phyloP scores from a whole-genome alignment of 75 land plant genomes.

The Pinus tabuliformis region DNA sequence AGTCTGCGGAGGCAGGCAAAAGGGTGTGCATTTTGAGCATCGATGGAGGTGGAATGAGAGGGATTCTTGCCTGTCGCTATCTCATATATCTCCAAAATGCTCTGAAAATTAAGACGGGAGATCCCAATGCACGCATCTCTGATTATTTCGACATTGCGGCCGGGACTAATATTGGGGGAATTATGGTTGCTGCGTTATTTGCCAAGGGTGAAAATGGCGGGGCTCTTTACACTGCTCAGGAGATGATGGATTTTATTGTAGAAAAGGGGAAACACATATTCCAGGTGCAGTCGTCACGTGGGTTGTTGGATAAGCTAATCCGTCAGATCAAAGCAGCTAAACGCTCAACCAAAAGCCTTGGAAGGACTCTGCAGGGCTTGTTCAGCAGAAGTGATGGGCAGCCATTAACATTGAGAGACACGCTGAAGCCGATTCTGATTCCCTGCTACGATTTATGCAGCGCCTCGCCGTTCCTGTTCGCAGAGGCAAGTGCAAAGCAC shows the following conservation, averaged over 20 bases:
- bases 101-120: conserved; percentile 20
- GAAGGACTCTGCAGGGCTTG: conserved; percentile 14
- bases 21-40: conserved; percentile 35
- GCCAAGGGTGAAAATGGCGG: conserved; percentile 11
- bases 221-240: conserved; percentile 24
- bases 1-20: not conserved
- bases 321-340: not conserved
- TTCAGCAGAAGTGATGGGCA: conserved; percentile 16
- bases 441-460: conserved; percentile 33
- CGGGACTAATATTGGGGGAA: conserved; percentile 32
- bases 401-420: conserved; percentile 27
- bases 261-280: conserved; percentile 24
- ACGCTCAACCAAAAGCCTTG: conserved; percentile 19
- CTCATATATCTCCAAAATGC: conserved; percentile 22
- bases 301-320: not conserved
- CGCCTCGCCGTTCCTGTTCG: conserved; percentile 26
- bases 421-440: conserved; percentile 29
- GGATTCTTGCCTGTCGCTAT: conserved; percentile 22
- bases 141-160: conserved; percentile 36
- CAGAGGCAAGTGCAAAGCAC: conserved; percentile 19
- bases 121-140: conserved; percentile 27
- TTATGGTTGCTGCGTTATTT: conserved; percentile 28
- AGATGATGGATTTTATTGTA: conserved; percentile 16
- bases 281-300: not conserved
- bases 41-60: conserved; percentile 39